phyloP scores from a whole-genome alignment of 1,139 yeast genomes.

The Saccharomyces hybrid region DNA sequence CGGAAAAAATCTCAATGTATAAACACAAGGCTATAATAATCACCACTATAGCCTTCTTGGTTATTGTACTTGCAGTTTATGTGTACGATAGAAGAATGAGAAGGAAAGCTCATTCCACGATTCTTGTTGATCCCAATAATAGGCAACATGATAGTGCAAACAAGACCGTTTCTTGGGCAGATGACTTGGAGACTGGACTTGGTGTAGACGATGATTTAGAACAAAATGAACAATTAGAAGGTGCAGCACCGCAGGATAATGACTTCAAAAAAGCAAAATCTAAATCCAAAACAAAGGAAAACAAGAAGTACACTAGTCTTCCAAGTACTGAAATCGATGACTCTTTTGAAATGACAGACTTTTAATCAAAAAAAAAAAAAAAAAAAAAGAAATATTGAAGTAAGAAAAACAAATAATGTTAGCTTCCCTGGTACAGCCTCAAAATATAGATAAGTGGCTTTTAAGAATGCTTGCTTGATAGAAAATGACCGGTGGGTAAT shows the following conservation, averaged over 20 bases:
- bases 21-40: constrained; percentile 7
- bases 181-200: constrained; percentile 25
- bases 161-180: constrained; percentile 34
- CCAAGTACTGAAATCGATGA: constrained; percentile 17
- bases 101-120: constrained; percentile 15
- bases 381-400: background rate
- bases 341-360: constrained; percentile 19
- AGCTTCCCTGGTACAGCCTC: too few relatives aligned
- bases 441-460: too few relatives aligned
- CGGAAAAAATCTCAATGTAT: background rate
- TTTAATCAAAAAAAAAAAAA: constrained; percentile 4
- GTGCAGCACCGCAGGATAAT: constrained; percentile 3
- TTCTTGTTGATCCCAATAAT: constrained; percentile 22
- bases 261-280: background rate
- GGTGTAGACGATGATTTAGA: constrained; percentile 31
- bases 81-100: constrained; percentile 15
- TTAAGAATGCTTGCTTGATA: too few relatives aligned
- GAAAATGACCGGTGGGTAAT: too few relatives aligned
- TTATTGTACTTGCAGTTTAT: constrained; percentile 15
- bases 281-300: constrained; percentile 9
- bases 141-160: constrained; percentile 15
- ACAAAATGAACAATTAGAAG: constrained; percentile 2
- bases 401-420: too few relatives aligned
- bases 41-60: constrained; percentile 15
- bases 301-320: constrained; percentile 17